Evolutionary conservation across 1,284 basidiomycete genomes (phyloP).

Genomic region (Ganoderma sp.): DNA sequence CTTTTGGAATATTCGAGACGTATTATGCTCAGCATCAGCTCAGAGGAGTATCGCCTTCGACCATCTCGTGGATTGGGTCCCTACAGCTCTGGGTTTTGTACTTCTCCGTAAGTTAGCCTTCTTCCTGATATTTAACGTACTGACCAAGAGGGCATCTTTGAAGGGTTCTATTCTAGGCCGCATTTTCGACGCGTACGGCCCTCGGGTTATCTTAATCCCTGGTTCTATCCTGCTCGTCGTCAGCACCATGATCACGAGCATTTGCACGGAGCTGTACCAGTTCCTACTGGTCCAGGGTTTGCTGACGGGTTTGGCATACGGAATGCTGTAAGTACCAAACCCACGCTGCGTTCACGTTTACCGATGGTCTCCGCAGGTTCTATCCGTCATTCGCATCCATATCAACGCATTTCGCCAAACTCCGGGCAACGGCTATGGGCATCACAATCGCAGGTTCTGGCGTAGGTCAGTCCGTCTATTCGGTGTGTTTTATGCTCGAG

Average conservation of each 20-base stretch:
- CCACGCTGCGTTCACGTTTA: background rate
- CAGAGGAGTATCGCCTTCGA: slow-evolving; percentile 40
- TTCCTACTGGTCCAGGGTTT: slow-evolving; percentile 47
- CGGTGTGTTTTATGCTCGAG: background rate
- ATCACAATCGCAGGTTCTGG: slow-evolving; percentile 47
- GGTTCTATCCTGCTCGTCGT: slow-evolving; percentile 43
- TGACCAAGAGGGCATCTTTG: background rate
- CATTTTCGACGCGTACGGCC: slow-evolving; percentile 45
- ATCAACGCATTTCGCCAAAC: slow-evolving; percentile 61
- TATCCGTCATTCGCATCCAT: slow-evolving; percentile 37
- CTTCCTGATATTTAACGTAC: background rate
- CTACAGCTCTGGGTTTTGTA: slow-evolving; percentile 49
- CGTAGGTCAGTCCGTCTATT: slow-evolving; percentile 31
- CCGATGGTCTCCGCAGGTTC: slow-evolving; percentile 32
- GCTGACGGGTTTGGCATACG: slow-evolving; percentile 44
- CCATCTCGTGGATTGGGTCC: slow-evolving; percentile 56
- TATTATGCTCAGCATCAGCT: slow-evolving; percentile 52
- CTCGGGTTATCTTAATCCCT: slow-evolving; percentile 39
- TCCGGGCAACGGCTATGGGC: slow-evolving; percentile 60
- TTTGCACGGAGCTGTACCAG: slow-evolving; percentile 44
- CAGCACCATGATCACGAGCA: slow-evolving; percentile 45
- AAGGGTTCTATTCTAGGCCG: slow-evolving; percentile 42
- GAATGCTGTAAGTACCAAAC: slow-evolving; percentile 40
- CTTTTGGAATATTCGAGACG: slow-evolving; percentile 49
- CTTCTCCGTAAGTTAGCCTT: slow-evolving; percentile 42